Conservation (phyloP, 257 asterid genomes). For the Echium plantagineum region DNA sequence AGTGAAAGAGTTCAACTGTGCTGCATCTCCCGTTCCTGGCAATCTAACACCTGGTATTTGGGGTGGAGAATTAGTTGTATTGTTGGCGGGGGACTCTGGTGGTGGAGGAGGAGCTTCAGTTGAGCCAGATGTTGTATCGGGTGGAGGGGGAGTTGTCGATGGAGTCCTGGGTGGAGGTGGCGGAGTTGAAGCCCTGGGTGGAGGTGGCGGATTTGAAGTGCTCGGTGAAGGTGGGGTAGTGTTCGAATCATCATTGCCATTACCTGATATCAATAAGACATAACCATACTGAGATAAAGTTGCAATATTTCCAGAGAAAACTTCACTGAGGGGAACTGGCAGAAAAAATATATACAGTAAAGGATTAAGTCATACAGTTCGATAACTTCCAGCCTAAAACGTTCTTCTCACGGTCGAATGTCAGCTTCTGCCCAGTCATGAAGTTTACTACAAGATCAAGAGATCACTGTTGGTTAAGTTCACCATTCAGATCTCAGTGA, state of each 20-base stretch:
- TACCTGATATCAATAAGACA: constrained; percentile 30
- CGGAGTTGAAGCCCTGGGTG: constrained; percentile 4
- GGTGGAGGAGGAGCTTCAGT: background rate
- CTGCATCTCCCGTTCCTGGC: constrained; percentile 25
- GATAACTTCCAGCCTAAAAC: constrained; percentile 79
- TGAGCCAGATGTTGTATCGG: background rate
- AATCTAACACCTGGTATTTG: background rate
- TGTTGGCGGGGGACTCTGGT: constrained; percentile 20
- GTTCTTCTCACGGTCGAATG: constrained; percentile 82
- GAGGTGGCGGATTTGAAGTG: constrained; percentile 7
- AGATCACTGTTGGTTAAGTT: background rate
- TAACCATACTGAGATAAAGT: background rate
- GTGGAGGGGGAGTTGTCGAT: too few species aligned
- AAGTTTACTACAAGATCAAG: constrained; percentile 53
- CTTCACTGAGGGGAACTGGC: background rate
- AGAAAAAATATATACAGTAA: background rate
- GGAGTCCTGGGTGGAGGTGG: background rate
- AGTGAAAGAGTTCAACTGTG: constrained; percentile 21
- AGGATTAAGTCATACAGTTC: constrained; percentile 27
- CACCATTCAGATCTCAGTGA: background rate
- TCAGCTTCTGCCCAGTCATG: constrained; percentile 73
- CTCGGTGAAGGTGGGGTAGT: constrained; percentile 26
- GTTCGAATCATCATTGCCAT: constrained; percentile 22
- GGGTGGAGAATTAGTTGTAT: constrained; percentile 2
- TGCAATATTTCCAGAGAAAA: background rate